phyloP scores from a whole-genome alignment of 1,284 basidiomycete genomes.

The Erythrobasidium hasegawianum region DNA sequence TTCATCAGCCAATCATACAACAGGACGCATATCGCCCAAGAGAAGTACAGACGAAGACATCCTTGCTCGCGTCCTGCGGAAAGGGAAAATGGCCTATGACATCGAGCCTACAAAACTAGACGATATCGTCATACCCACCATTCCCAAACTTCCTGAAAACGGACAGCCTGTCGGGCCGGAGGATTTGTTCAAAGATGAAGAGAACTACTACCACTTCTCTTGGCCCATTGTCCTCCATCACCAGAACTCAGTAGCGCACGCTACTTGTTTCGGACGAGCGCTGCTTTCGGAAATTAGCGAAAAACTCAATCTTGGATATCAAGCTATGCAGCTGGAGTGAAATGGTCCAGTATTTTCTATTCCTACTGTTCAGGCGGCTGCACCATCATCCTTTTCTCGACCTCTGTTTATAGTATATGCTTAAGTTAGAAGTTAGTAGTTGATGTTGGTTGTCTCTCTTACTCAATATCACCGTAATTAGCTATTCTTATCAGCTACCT shows the following conservation, averaged over 20 bases:
- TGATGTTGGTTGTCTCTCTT: too few species aligned
- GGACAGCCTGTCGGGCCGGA: slow-evolving; percentile 16
- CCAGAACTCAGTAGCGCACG: slow-evolving; percentile 29
- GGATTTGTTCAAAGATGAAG: slow-evolving; percentile 34
- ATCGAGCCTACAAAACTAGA: slow-evolving; percentile 29
- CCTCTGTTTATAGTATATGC: too few species aligned
- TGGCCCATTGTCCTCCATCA: slow-evolving; percentile 33
- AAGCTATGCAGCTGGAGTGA: neutral
- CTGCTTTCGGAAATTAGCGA: slow-evolving; percentile 19
- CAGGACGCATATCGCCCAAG: neutral
- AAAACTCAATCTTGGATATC: slow-evolving; percentile 20
- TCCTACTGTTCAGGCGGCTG: too few species aligned
- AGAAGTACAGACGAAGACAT: slow-evolving; percentile 10
- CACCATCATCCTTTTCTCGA: too few species aligned
- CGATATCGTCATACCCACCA: slow-evolving; percentile 24
- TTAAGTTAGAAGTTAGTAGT: too few species aligned
- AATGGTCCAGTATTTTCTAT: too few species aligned
- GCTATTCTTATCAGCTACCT: too few species aligned
- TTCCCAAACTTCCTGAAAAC: slow-evolving; percentile 17
- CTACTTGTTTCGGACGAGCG: slow-evolving; percentile 26
- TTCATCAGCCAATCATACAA: neutral
- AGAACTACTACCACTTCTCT: slow-evolving; percentile 31
- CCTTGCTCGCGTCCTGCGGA: slow-evolving; percentile 14
- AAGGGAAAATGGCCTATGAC: slow-evolving; percentile 27
- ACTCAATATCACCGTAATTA: too few species aligned